Evolutionary conservation across 768 basidiomycete genomes (phyloP).

Genomic region (Hysterangium stoloniferum): DNA sequence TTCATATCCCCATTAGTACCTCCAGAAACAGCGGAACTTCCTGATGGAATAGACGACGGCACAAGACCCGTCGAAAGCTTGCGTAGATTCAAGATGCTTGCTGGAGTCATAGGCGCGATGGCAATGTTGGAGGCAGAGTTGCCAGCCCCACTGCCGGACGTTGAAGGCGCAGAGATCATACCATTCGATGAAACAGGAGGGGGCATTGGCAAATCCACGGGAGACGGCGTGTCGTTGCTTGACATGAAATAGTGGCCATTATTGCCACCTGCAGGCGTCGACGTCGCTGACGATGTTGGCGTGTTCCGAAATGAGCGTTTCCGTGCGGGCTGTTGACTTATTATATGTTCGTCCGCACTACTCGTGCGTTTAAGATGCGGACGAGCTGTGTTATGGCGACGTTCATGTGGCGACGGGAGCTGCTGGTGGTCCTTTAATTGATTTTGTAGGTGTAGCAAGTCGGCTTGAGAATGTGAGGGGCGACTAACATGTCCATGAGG

Average conservation of each 20-base stretch:
- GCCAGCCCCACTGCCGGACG: background rate
- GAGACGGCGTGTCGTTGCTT: constrained; percentile 61
- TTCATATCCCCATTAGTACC: constrained; percentile 23
- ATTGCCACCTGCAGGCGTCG: constrained; percentile 23
- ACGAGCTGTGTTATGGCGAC: constrained; percentile 6
- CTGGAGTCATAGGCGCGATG: constrained; percentile 74
- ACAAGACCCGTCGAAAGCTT: constrained; percentile 40
- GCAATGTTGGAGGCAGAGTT: constrained; percentile 30
- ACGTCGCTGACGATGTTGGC: constrained; percentile 14
- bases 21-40: constrained; percentile 14
- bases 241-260: constrained; percentile 15
- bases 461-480: constrained; percentile 10
- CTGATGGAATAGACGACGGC: constrained; percentile 20
- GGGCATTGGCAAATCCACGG: constrained; percentile 85
- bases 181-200: constrained; percentile 52
- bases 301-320: constrained; percentile 36
- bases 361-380: constrained; percentile 42
- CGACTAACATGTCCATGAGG: constrained; percentile 40
- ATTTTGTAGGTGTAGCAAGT: constrained; percentile 3
- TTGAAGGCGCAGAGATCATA: constrained; percentile 11
- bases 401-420: background rate
- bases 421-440: constrained; percentile 16
- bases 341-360: constrained; percentile 40
- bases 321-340: constrained; percentile 17
- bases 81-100: constrained; percentile 87